These are phyloP conservation scores for Stephania japonica DNA, from an alignment of 164 flowering plant species.

Conservation along the genomic window DNA sequence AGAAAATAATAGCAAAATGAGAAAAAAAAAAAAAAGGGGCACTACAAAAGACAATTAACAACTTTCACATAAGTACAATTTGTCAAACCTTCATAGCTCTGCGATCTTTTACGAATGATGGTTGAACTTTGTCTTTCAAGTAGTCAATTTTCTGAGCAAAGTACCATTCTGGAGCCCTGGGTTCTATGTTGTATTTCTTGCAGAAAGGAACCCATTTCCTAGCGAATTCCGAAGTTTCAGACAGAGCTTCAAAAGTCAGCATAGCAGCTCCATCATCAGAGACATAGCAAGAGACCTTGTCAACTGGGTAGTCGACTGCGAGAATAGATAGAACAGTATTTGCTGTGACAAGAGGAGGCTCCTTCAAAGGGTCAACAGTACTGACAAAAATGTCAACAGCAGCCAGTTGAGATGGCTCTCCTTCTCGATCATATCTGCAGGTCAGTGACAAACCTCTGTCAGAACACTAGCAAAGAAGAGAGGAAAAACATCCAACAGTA, in stretches of 20 bases:
- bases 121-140: conserved; percentile 81
- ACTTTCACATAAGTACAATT: neutral
- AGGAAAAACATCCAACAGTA: neutral
- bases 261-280: conserved; percentile 98
- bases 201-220: conserved; percentile 94
- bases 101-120: conserved; percentile 87
- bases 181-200: conserved; percentile 81
- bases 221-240: conserved; percentile 91
- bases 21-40: neutral
- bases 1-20: neutral
- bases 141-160: conserved; percentile 81
- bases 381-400: conserved; percentile 95
- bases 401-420: conserved; percentile 87
- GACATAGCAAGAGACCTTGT: conserved; percentile 91
- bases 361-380: conserved; percentile 93
- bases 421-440: conserved; percentile 83
- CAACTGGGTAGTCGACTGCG: conserved; percentile 95
- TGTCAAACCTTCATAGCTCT: conserved; percentile 82
- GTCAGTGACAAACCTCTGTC: conserved; percentile 5
- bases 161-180: conserved; percentile 95
- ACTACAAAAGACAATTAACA: neutral
- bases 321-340: conserved; percentile 91
- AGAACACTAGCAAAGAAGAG: neutral
- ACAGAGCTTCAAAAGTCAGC: conserved; percentile 82
- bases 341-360: conserved; percentile 95